Conservation (phyloP, 1,284 basidiomycete genomes). For the Tremellales sp. region DNA sequence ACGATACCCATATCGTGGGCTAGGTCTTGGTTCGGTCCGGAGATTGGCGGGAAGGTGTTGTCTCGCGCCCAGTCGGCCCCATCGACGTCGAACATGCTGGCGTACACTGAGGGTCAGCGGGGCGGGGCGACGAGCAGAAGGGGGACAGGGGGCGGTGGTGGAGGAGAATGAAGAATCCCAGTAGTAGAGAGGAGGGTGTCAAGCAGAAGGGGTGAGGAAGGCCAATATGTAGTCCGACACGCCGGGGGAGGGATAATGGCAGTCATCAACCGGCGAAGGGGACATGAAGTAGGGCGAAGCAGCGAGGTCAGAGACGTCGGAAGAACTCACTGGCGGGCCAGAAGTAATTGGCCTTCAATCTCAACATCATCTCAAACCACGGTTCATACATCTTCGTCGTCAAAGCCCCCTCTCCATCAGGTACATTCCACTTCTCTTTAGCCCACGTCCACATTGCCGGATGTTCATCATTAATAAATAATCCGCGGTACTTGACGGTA, state of each 20-base stretch:
- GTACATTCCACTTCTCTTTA: constrained; percentile 46
- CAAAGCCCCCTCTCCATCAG: constrained; percentile 34
- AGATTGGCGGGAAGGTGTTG: constrained; percentile 13
- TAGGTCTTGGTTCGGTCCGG: constrained; percentile 57
- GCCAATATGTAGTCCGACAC: too few species aligned
- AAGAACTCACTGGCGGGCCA: constrained; percentile 52
- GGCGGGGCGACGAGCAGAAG: too few species aligned
- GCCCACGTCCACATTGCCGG: constrained; percentile 57
- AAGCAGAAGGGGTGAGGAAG: too few species aligned
- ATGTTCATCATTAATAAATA: constrained; percentile 62
- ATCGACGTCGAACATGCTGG: constrained; percentile 63
- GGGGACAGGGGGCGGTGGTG: too few species aligned
- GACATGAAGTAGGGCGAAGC: too few species aligned
- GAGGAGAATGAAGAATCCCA: too few species aligned
- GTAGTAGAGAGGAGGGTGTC: too few species aligned
- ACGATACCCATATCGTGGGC: constrained; percentile 66
- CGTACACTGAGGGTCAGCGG: constrained; percentile 37
- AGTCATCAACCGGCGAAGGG: too few species aligned
- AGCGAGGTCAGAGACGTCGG: too few species aligned
- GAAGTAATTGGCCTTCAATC: constrained; percentile 65
- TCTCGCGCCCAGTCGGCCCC: constrained; percentile 47
- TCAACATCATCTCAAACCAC: constrained; percentile 58
- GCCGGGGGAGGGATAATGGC: too few species aligned
- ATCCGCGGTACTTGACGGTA: constrained; percentile 65
- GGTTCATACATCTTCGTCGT: constrained; percentile 57